Percentiles rank a stretch among this genome's conserved stretches.
These are phyloP conservation scores for Alternaria viburni DNA, from an alignment of 2,329 filamentous ascomycete species.

Conservation along the genomic window DNA sequence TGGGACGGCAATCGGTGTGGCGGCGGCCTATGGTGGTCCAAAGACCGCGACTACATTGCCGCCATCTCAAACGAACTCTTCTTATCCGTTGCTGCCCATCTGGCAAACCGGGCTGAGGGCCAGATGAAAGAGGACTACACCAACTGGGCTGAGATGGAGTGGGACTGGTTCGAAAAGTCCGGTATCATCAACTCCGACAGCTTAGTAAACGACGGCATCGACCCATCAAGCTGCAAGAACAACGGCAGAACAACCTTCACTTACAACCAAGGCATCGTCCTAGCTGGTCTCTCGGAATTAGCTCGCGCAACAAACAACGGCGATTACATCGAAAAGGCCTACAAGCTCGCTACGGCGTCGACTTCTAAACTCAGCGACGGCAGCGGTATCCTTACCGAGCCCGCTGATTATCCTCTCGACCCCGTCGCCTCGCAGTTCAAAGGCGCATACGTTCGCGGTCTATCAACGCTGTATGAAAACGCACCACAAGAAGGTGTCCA, in stretches of 20 bases:
- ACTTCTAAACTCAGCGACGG: slow-evolving; percentile 30
- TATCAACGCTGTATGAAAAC: slow-evolving; percentile 39
- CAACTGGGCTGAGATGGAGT: slow-evolving; percentile 58
- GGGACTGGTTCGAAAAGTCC: slow-evolving; percentile 59
- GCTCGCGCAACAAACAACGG: slow-evolving; percentile 51
- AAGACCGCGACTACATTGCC: slow-evolving; percentile 59
- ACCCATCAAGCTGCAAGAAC: slow-evolving; percentile 57
- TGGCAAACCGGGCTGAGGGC: slow-evolving; percentile 57
- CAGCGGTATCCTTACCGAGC: slow-evolving; percentile 45
- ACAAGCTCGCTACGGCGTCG: slow-evolving; percentile 35
- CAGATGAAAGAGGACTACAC: slow-evolving; percentile 52
- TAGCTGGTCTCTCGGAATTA: slow-evolving; percentile 63
- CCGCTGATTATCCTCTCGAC: slow-evolving; percentile 28
- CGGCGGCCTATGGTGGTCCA: slow-evolving; percentile 64
- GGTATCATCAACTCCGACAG: slow-evolving; percentile 61
- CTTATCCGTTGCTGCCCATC: slow-evolving; percentile 59
- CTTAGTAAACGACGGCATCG: slow-evolving; percentile 63
- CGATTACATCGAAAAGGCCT: slow-evolving; percentile 30
- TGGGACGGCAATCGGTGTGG: slow-evolving; percentile 52
- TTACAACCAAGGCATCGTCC: slow-evolving; percentile 66
- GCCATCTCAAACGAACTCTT: slow-evolving; percentile 67
- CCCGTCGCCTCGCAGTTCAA: slow-evolving; percentile 46
- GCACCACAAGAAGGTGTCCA: slow-evolving; percentile 26
- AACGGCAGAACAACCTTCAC: slow-evolving; percentile 59
- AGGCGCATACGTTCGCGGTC: slow-evolving; percentile 45